Evolutionary conservation across 495 filamentous ascomycete species (phyloP), one percentile per base, ranked within the genome.

Genomic region (Chaetomidium leptoderma): DNA sequence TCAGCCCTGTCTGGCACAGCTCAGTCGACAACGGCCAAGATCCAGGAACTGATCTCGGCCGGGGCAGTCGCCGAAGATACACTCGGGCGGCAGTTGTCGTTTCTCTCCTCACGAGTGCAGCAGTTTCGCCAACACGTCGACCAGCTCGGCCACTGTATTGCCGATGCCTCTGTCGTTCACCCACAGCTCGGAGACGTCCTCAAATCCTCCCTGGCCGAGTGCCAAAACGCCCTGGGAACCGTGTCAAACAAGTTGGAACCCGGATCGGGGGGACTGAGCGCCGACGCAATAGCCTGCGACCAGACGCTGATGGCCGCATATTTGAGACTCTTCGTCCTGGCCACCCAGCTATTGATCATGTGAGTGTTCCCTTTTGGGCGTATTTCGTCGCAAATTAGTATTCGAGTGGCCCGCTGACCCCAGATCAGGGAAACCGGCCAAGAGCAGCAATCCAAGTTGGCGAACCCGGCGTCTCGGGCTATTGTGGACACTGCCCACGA

Each of bases 41-140:
- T 44, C 13, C 29, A 36, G 9, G 6, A 23, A 27, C 11, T 33
- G 2, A 17, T 19, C 9, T 4, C 24, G 1, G 26, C n/a, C 26
- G 23, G 5, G 3, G 17, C 11, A 6, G 32, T 39, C 19, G n/a
- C 7, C 1, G 39, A 52, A 3, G 36, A 30, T 13, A 39, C n/a
- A 9, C 11, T 58, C 4, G 21, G 39, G 29, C 24, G 27, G 16
- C 37, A 19, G 19, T 29, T 59, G 13, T 13, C 21, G 4, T 10
- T 24, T 23, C 50, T 62, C 4, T 39, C 60, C 1, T 37, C 40
- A 3, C 24, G 46, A 23, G 50, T 62, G 19, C 55, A 48, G 16
- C 29, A 45, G n/a, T 54, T 62, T 26, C 27, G 51, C 14, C 55
- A 55, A 10, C 60, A 59, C 27, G 35, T 33, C 14, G 44, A 39